Conservation (phyloP, 495 filamentous ascomycete genomes). For the Polyplosphaeria fusca region DNA sequence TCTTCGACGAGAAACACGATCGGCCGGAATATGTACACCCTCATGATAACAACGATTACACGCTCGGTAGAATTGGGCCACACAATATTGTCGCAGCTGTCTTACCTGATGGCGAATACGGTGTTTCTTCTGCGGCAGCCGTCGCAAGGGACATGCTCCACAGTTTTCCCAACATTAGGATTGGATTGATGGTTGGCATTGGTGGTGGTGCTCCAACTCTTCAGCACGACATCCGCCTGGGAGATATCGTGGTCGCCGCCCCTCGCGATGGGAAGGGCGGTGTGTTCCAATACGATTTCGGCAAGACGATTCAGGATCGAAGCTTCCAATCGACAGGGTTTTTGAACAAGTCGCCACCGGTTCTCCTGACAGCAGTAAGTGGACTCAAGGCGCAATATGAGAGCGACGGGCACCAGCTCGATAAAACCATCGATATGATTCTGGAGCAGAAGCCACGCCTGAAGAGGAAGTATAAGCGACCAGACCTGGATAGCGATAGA, state of each 20-base stretch:
- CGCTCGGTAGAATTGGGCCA: conserved; percentile 39
- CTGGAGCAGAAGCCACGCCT: background rate
- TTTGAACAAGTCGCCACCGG: background rate
- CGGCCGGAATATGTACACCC: conserved; percentile 6
- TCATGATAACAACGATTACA: conserved; percentile 40
- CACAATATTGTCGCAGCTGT: conserved; percentile 49
- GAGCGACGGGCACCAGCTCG: background rate
- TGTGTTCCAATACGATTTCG: conserved; percentile 39
- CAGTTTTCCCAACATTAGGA: conserved; percentile 41
- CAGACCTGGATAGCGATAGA: background rate
- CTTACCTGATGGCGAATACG: conserved; percentile 41
- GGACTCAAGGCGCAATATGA: background rate
- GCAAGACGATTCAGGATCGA: conserved; percentile 28
- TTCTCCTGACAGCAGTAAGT: background rate
- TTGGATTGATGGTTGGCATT: conserved; percentile 47
- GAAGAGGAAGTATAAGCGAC: too few relatives aligned
- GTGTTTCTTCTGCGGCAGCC: conserved; percentile 37
- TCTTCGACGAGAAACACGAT: conserved; percentile 47
- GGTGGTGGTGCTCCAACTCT: conserved; percentile 42
- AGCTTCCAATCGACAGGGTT: background rate
- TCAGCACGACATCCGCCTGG: conserved; percentile 28
- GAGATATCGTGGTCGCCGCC: conserved; percentile 36
- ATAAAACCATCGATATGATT: background rate
- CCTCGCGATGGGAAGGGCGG: conserved; percentile 17
- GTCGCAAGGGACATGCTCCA: conserved; percentile 35